Base-by-base conservation (phyloP, 805 yeast species). In the Kregervanrija fluxuum region DNA sequence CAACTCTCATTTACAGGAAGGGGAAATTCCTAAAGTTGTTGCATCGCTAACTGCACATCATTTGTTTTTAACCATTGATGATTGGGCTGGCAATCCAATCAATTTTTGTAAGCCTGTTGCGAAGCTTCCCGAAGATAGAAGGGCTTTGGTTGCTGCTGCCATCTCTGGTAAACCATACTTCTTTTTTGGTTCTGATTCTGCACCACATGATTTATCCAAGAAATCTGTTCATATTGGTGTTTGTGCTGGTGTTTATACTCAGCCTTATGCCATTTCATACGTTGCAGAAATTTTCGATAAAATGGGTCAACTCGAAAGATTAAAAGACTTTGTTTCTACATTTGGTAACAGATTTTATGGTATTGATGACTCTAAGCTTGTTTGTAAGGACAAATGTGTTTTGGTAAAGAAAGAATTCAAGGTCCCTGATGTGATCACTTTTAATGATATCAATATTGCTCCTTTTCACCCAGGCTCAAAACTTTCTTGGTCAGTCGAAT, bases 71-170 rank as follows among this genome's bases (percentile, higher is more conserved):
- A 91, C 95, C 2, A 80, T 93, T 41, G 98, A 93, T 64, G 82
- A 81, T 51, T 93, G 98, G 96, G 96, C 96, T 3, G 98, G 98
- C 2, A 85, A 88, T 59, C 91, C 98, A 33, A 77, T 88, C 59
- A 88, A 91, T 58, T 93, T 83, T 67, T 93, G 99, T 71, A 93
- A 93, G 64, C 99, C 99, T 2, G 98, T 93, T 40, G 99, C 99
- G 34, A 93, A 93, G 63, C 68, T 89, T 33, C 96, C 97, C 30
- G 71, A 68, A 28, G 99, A 93, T 60, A 80, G 83, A 55, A 72
- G 77, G 44, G 91, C 96, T 1, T 68, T 93, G 37, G 74, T 93
- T 6, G 72, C 70, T 33, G 98, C 99, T 35, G 99, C 97, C 2
- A 81, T 85, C 8, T 80, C 93, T 1, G 98, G 98, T 5, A 80